These are phyloP conservation scores for Osmanthus fragrans DNA, from an alignment of 257 asterid species.

Conservation along the genomic window DNA sequence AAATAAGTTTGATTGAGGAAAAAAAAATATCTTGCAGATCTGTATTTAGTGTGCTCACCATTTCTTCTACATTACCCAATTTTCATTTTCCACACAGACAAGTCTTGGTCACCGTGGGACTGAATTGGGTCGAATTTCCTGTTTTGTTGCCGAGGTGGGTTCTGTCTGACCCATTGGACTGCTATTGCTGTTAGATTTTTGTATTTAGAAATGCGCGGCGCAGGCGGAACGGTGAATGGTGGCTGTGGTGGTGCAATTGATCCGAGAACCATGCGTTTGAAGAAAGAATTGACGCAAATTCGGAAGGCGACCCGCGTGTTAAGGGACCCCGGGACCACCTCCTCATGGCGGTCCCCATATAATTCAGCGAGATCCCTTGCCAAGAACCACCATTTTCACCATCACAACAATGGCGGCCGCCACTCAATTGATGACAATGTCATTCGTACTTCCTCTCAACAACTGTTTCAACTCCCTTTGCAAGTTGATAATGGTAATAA, in stretches of 20 bases:
- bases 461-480: conserved; percentile 17
- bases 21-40: conserved; percentile 31
- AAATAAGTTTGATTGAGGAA: background rate
- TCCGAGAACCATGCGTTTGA: conserved; percentile 90
- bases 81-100: background rate
- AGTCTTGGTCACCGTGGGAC: background rate
- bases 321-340: conserved; percentile 91
- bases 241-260: conserved; percentile 48
- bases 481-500: conserved; percentile 21
- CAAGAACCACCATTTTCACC: conserved; percentile 63
- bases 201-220: conserved; percentile 34
- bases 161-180: background rate
- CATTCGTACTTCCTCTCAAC: conserved; percentile 32
- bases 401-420: conserved; percentile 40
- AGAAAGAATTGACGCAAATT: conserved; percentile 89
- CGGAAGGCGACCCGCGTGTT: conserved; percentile 83
- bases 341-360: conserved; percentile 80
- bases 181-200: conserved; percentile 19
- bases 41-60: conserved; percentile 15
- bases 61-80: background rate
- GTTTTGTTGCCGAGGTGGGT: background rate
- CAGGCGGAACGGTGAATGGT: background rate
- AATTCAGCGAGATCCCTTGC: conserved; percentile 75
- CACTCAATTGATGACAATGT: no score
- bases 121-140: background rate